Base-by-base conservation (phyloP, 805 yeast genomes). In the Wickerhamiella hasegawae region DNA sequence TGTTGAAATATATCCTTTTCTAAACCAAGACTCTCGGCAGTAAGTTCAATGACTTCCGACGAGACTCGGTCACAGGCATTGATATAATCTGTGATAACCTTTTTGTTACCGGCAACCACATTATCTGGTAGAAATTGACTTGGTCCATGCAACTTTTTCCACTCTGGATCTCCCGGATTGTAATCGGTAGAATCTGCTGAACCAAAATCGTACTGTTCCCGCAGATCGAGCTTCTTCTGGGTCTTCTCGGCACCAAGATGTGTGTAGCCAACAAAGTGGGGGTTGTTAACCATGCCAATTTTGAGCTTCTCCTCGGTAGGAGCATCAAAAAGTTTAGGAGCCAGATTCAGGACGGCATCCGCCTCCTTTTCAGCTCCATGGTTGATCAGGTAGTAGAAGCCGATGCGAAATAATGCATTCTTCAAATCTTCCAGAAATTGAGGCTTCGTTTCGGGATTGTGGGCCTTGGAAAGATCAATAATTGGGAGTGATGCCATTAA, bases 201-300 rank as follows among this genome's bases (percentile, higher is more conserved):
- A 4, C 70, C 77, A 37, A 73, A 55, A 46, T 73, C 79, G 39
- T 67, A 65, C 51, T 73, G 79, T 45, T 73, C 80, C 38, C 78
- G 55, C 64, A 73, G 63, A 46, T 73, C 80, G 3, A 67, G 59
- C 18, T 56, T 55, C 17, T 57, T 55, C 10, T 71, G 70, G 0
- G 78, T 71, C 34, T 68, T 64, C 45, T 72, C 78, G 39, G 70
- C 68, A 5, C 74, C 77, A 18, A 72, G 54, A 25, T 63, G 54
- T 21, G 71, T 65, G 57, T 65, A 74, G 4, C 75, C 80, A 45
- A 65, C 60, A 43, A 73, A 72, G 44, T 72, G 76, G 4, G 72
- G 71, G 41, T 68, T 69, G 43, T 62, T 58, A 32, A 58, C 64
- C 79, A 68, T 71, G 31, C 65, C 75, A 38, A 63, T 59, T 31